These are phyloP conservation scores for Mychonastes homosphaera DNA, from an alignment of 139 green algal genomes.

Conservation along the genomic window DNA sequence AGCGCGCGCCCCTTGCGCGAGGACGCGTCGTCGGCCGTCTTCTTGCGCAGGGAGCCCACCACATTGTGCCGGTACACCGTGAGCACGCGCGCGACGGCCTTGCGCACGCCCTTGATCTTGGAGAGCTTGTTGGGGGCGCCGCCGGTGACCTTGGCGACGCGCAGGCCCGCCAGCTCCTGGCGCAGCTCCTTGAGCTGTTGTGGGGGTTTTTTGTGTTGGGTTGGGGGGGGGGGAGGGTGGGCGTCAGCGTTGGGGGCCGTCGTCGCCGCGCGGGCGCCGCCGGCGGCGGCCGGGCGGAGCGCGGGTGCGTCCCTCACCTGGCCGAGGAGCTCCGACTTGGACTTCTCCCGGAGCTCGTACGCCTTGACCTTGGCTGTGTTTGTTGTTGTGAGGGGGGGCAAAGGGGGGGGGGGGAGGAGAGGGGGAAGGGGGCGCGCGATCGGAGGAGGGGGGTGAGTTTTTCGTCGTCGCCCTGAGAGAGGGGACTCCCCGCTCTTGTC, in stretches of 20 bases:
- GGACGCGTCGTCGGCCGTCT: constrained; percentile 51
- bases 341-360: constrained; percentile 87
- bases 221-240: no score
- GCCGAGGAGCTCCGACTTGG: constrained; percentile 78
- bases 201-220: no score
- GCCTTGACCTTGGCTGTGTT: constrained; percentile 93
- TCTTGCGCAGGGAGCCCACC: constrained; percentile 57
- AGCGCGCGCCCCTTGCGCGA: constrained; percentile 74
- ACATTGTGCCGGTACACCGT: constrained; percentile 92
- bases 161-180: constrained; percentile 83
- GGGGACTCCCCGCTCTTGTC: no score
- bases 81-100: constrained; percentile 89
- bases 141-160: constrained; percentile 98
- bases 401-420: no score
- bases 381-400: no score
- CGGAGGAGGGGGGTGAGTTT: no score
- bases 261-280: not conserved
- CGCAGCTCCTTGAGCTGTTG: constrained; percentile 94
- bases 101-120: constrained; percentile 98
- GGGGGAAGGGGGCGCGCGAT: no score
- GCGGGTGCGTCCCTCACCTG: no score
- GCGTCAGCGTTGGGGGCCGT: no score
- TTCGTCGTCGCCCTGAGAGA: no score
- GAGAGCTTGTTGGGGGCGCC: constrained; percentile 99
- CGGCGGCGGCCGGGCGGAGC: not conserved